These are phyloP conservation scores for Cryphonectria naterciae DNA, from an alignment of 2,329 filamentous ascomycete genomes.

Conservation along the genomic window DNA sequence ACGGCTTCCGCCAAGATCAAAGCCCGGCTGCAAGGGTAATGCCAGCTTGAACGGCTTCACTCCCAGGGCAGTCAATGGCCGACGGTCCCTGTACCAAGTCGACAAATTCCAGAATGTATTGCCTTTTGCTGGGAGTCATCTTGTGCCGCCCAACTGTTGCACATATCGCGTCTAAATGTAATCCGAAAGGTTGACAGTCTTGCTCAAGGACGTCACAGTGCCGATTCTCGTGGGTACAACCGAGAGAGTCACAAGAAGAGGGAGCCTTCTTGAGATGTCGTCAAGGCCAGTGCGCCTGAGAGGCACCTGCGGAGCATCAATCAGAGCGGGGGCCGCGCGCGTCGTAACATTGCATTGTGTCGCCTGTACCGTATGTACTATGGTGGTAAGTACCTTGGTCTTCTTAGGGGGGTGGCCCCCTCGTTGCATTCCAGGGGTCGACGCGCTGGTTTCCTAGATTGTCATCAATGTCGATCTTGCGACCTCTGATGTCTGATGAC, in stretches of 20 bases:
- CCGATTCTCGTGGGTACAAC: background rate
- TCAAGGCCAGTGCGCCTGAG: background rate
- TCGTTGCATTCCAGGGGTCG: conserved; percentile 19
- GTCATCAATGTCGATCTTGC: conserved; percentile 19
- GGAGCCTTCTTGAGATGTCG: background rate
- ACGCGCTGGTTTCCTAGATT: conserved; percentile 26
- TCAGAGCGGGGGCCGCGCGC: background rate
- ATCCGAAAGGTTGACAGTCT: background rate
- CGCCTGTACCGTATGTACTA: background rate
- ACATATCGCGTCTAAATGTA: background rate
- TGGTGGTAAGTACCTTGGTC: background rate
- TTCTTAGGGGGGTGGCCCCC: conserved; percentile 3
- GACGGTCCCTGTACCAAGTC: background rate
- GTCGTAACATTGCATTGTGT: conserved; percentile 4
- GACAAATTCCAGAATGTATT: background rate
- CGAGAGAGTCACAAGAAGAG: background rate
- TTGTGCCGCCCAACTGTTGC: background rate
- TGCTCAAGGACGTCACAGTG: background rate
- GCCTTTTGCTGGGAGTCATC: background rate
- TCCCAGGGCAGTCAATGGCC: background rate
- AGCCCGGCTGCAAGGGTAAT: conserved; percentile 18
- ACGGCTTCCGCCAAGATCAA: conserved; percentile 12
- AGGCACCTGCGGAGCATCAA: conserved; percentile 11
- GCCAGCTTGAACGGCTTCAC: conserved; percentile 8
- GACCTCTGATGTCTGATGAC: conserved; percentile 18